Base-by-base conservation (phyloP, 768 basidiomycete genomes). In the Pleurotus eryngii region DNA sequence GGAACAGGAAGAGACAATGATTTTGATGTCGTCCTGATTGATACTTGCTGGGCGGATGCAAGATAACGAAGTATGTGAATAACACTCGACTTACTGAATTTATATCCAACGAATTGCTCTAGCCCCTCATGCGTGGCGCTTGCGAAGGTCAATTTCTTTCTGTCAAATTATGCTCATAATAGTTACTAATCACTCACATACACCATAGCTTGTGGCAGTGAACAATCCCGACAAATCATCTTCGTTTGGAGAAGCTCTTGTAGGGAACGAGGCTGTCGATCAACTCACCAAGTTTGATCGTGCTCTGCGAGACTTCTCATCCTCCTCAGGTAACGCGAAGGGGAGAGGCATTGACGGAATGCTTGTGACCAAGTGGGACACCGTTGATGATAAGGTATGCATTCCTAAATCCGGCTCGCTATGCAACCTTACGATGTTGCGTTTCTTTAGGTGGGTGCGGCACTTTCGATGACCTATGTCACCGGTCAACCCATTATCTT, bases 311-410 rank as follows among this genome's bases (percentile, higher is more conserved):
- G 95, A 99, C 67, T 98, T 98, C 66, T 94, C 94, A 5, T 83
- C 87, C 15, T 82, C 84, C 5, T 82, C 85, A 0, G 82, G 83
- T 8, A 72, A 76, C 26, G 84, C 84, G 15, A 85, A 85, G 68
- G 88, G 88, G 49, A 84, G 97, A 18, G 97, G 97, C 4, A 96
- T 99, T 60, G 97, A 99, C 68, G 97, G 96, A 22, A 98, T 97
- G 89, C 78, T 99, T 45, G 85, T 99, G 58, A 99, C 97, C 30
- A 99, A 99, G 72, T 98, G 97, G 89, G 97, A 99, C 67, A 98
- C 96, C 1, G 97, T 98, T 18, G 93, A 95, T 65, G 93, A 95
- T 74, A 95, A 95, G 83, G 95, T 90, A 56, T 55, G 81, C 70
- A 35, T 20, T 42, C 12, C 12, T 39, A 17, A 39, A 3, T n/a